Evolutionary conservation across 352 stramenopile species (phyloP).

Genomic region (Globisporangium orthogonon): DNA sequence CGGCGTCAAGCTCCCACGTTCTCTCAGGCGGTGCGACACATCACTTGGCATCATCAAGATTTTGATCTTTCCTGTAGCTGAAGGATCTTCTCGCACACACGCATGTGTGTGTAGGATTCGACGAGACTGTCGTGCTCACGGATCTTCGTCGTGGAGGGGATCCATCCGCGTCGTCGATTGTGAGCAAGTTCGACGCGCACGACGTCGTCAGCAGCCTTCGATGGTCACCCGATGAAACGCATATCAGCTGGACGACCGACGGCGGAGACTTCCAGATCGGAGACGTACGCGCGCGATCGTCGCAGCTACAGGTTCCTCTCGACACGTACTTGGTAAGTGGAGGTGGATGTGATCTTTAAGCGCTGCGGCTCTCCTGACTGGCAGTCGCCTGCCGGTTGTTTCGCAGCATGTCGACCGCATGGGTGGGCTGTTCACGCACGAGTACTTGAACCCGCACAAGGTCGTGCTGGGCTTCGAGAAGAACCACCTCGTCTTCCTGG

Average conservation of each 20-base stretch:
- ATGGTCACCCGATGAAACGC: conserved; percentile 38
- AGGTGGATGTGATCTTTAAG: background rate
- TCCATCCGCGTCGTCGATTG: conserved; percentile 22
- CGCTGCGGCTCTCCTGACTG: too few species aligned
- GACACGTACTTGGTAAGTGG: conserved; percentile 22
- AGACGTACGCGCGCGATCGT: conserved; percentile 34
- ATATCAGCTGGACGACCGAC: conserved; percentile 80
- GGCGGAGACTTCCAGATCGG: conserved; percentile 64
- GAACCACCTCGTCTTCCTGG: conserved; percentile 53
- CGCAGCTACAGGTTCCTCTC: conserved; percentile 30
- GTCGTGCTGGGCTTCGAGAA: conserved; percentile 65
- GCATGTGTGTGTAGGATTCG: conserved; percentile 44
- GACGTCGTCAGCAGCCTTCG: conserved; percentile 80
- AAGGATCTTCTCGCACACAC: too few species aligned
- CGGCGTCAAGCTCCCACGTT: conserved; percentile 17
- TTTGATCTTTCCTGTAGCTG: too few species aligned
- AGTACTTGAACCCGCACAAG: conserved; percentile 46
- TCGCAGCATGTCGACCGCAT: conserved; percentile 28
- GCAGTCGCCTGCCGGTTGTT: too few species aligned
- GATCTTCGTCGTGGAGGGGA: conserved; percentile 45
- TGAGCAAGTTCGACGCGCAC: conserved; percentile 58
- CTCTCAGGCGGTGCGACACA: conserved; percentile 31
- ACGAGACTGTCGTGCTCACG: conserved; percentile 70
- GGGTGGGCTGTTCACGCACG: conserved; percentile 66
- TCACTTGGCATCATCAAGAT: too few species aligned